Evolutionary conservation across 768 basidiomycete genomes (phyloP).

Genomic region (Pisolithus sp.): DNA sequence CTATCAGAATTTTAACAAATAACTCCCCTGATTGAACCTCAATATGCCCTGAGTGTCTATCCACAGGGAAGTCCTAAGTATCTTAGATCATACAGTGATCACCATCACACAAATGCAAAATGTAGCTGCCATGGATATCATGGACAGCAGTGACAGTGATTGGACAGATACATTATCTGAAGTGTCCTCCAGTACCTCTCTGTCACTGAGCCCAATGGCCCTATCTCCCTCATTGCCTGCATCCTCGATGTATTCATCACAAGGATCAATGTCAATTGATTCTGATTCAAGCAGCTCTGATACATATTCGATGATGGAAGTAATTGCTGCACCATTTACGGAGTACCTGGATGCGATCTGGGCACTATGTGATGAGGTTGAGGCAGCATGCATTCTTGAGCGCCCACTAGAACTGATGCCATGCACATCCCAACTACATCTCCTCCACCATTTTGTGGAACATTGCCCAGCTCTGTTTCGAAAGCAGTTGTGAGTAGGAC

Average conservation of each 20-base stretch:
- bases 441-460: neutral
- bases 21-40: too few species aligned
- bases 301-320: neutral
- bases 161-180: neutral
- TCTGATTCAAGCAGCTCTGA: too few species aligned
- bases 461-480: neutral
- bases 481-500: neutral
- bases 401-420: neutral
- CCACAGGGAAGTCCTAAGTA: too few species aligned
- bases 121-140: too few species aligned
- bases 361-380: neutral
- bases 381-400: neutral
- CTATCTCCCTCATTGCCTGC: neutral
- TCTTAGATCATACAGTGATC: too few species aligned
- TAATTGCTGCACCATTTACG: neutral
- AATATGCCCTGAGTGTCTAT: too few species aligned
- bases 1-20: too few species aligned
- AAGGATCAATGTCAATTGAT: too few species aligned
- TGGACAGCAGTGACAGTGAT: neutral
- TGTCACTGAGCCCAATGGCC: neutral
- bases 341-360: too few species aligned
- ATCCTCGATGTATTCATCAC: too few species aligned
- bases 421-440: neutral
- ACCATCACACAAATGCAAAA: too few species aligned
- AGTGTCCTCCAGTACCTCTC: neutral